A percentile compares a stretch with the other conserved stretches of the same genome.
Evolutionary conservation across 31 red algal species (phyloP).

Genomic region (Pterothamnion heteromorphum): DNA sequence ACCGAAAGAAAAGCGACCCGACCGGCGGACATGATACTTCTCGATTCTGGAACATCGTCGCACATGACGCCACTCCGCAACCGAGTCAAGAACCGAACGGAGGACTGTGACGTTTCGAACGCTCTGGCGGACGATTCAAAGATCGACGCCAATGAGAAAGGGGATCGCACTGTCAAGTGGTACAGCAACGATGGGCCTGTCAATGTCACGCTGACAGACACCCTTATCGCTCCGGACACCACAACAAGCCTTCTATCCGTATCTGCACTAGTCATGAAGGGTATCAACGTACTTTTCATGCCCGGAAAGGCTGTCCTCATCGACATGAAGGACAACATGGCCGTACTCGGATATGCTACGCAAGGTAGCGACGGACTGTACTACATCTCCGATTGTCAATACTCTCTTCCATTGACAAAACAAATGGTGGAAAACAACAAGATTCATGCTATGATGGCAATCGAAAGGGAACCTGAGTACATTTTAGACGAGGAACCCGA

Average conservation of each 20-base stretch:
- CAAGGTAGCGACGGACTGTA: conserved; percentile 9
- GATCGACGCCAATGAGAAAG: background rate
- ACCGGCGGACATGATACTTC: background rate
- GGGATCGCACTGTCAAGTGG: background rate
- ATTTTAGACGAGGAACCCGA: too few relatives aligned
- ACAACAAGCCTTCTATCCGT: conserved; percentile 32
- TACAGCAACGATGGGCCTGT: background rate
- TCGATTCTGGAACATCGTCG: background rate
- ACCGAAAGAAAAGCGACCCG: background rate
- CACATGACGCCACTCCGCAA: background rate
- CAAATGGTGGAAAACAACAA: background rate
- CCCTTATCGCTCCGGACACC: background rate
- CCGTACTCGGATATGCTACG: conserved; percentile 2
- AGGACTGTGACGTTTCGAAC: background rate
- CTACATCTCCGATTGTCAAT: conserved; percentile 7
- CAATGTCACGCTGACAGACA: background rate
- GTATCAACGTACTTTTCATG: conserved; percentile 18
- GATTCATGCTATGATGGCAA: background rate
- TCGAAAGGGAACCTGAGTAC: background rate
- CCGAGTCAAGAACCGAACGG: background rate
- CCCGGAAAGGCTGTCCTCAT: background rate
- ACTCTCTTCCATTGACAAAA: too few relatives aligned
- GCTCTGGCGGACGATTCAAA: conserved; percentile 27
- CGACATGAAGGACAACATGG: conserved; percentile 4
- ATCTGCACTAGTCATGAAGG: background rate